A percentile compares a stretch with the other conserved stretches of the same genome.
phyloP scores from a whole-genome alignment of 2,329 filamentous ascomycete genomes.

The Fusarium cicatricum region DNA sequence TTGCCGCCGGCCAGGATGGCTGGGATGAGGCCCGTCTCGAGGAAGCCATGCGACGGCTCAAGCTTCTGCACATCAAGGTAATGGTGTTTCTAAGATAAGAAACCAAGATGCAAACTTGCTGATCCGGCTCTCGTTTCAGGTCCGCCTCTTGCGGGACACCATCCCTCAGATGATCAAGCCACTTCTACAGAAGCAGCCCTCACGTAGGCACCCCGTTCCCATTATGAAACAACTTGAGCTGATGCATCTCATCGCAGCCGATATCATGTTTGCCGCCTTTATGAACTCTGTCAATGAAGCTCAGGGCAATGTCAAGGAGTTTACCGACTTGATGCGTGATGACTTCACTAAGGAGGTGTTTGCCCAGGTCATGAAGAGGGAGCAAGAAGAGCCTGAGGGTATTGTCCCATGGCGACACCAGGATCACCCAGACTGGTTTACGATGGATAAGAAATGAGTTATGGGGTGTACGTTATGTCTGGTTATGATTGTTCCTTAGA shows the following conservation, averaged over 20 bases:
- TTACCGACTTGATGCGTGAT: slow-evolving; percentile 56
- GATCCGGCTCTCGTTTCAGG: slow-evolving; percentile 39
- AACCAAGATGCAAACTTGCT: slow-evolving; percentile 27
- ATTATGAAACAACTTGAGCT: slow-evolving; percentile 31
- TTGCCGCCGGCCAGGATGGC: slow-evolving; percentile 42
- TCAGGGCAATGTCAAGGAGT: slow-evolving; percentile 60
- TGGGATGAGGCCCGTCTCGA: slow-evolving; percentile 61
- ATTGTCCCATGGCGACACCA: slow-evolving; percentile 67
- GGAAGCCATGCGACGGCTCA: slow-evolving; percentile 59
- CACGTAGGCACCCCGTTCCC: slow-evolving; percentile 54
- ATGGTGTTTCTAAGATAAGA: slow-evolving; percentile 8
- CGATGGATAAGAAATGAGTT: slow-evolving; percentile 40
- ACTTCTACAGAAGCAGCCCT: slow-evolving; percentile 57
- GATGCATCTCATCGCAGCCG: slow-evolving; percentile 51
- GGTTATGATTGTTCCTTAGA: slow-evolving; percentile 4
- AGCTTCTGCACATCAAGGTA: slow-evolving; percentile 65
- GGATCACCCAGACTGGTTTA: slow-evolving; percentile 68
- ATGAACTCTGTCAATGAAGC: slow-evolving; percentile 57
- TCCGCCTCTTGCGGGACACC: slow-evolving; percentile 47
- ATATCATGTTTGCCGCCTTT: slow-evolving; percentile 58
- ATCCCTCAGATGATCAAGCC: slow-evolving; percentile 55
- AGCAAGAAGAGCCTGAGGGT: slow-evolving; percentile 61
- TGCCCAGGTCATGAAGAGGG: slow-evolving; percentile 61
- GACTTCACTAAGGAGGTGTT: slow-evolving; percentile 60
- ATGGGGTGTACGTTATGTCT: slow-evolving; percentile 6